A percentile compares a stretch with the other conserved stretches of the same genome.
Evolutionary conservation across 768 basidiomycete genomes (phyloP).

Genomic region (Termitomyces sp.): DNA sequence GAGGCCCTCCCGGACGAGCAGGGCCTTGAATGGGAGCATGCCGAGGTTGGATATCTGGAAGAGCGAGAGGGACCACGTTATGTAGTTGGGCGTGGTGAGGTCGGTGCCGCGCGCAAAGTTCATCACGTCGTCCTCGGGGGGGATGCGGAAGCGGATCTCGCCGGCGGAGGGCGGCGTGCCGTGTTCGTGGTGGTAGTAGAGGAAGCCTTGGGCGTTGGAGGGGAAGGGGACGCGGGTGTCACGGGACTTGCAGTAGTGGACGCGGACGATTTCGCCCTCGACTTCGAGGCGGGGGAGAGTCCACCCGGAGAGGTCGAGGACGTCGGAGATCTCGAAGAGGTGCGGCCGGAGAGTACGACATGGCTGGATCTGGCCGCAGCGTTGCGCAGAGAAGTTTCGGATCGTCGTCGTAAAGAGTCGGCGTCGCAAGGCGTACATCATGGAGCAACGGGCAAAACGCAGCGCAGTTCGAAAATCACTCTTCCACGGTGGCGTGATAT

Average conservation of each 20-base stretch:
- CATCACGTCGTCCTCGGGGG: not conserved
- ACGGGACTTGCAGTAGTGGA: not conserved
- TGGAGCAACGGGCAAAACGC: too few relatives aligned
- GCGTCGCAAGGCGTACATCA: too few relatives aligned
- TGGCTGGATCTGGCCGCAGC: not conserved
- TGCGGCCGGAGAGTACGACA: not conserved
- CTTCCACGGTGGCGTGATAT: too few relatives aligned
- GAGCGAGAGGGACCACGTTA: not conserved
- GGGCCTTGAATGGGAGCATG: not conserved
- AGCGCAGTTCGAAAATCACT: too few relatives aligned
- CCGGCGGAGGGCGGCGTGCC: not conserved
- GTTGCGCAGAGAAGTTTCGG: not conserved
- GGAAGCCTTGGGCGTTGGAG: not conserved
- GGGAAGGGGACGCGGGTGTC: not conserved
- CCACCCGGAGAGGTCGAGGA: not conserved
- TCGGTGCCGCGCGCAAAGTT: not conserved
- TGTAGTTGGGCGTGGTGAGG: not conserved
- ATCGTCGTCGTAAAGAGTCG: not conserved
- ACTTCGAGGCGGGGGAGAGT: not conserved
- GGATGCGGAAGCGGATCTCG: constrained; percentile 6
- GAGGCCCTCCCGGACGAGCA: not conserved
- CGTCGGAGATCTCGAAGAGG: not conserved
- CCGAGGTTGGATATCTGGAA: not conserved
- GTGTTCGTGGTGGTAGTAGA: constrained; percentile 4
- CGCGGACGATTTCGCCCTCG: not conserved